Conservation (phyloP, 352 stramenopile species). For the Hyaloperonospora brassicae region DNA sequence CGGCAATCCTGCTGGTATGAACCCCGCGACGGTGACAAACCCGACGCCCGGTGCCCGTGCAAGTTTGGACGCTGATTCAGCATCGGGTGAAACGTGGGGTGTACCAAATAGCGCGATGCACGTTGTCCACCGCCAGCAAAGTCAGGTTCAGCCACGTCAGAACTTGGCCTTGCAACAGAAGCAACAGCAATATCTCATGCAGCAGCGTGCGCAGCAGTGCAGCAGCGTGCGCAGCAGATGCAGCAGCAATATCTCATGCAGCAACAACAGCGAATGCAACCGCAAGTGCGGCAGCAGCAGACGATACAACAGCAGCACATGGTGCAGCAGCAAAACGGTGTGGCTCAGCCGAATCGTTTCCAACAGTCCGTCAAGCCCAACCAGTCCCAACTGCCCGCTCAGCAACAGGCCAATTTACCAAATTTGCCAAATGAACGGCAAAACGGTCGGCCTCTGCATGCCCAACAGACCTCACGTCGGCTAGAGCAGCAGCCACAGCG, state of each 20-base stretch:
- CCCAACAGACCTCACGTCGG: slow-evolving; percentile 27
- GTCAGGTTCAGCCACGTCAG: slow-evolving; percentile 10
- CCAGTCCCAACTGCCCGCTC: slow-evolving; percentile 20
- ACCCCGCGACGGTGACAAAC: slow-evolving; percentile 19
- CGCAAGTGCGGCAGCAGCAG: slow-evolving; percentile 34
- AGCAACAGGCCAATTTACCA: slow-evolving; percentile 22
- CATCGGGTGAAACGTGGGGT: slow-evolving; percentile 13
- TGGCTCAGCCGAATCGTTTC: slow-evolving; percentile 12
- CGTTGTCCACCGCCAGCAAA: slow-evolving; percentile 29
- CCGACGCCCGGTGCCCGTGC: slow-evolving; percentile 10
- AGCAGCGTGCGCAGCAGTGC: slow-evolving; percentile 45
- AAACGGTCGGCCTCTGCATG: slow-evolving; percentile 16
- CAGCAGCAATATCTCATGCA: slow-evolving; percentile 45
- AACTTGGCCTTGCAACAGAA: slow-evolving; percentile 26
- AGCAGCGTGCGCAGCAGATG: slow-evolving; percentile 44
- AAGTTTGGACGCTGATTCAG: slow-evolving; percentile 18
- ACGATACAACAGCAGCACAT: slow-evolving; percentile 39
- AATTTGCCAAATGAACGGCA: slow-evolving; percentile 18
- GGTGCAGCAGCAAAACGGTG: slow-evolving; percentile 36
- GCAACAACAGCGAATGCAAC: slow-evolving; percentile 37
- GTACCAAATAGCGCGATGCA: slow-evolving; percentile 19
- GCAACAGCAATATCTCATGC: slow-evolving; percentile 42
- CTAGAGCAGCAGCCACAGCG: slow-evolving; percentile 19
- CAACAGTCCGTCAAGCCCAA: slow-evolving; percentile 20
- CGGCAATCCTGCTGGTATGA: slow-evolving; percentile 24